These are phyloP conservation scores for Hydnum rufescens DNA, from an alignment of 768 basidiomycete species.

Conservation along the genomic window DNA sequence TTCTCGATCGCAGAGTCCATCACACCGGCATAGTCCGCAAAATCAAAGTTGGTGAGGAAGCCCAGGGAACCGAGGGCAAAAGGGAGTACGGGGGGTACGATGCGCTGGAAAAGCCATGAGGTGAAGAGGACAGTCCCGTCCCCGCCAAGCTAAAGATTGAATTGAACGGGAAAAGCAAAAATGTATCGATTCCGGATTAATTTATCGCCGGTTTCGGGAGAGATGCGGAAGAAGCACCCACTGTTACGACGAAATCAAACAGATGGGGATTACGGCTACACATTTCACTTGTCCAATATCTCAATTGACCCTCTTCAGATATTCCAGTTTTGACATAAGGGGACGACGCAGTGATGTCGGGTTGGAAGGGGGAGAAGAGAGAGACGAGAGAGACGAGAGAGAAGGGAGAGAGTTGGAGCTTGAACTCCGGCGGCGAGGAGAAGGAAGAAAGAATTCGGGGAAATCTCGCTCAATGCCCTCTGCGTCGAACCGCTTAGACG, in stretches of 20 bases:
- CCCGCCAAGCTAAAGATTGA: slow-evolving; percentile 78
- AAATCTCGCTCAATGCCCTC: slow-evolving; percentile 68
- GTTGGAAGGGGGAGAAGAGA: too few relatives aligned
- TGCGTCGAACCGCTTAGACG: slow-evolving; percentile 86
- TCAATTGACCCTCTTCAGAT: slow-evolving; percentile 66
- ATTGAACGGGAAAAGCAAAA: too few relatives aligned
- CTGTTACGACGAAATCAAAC: slow-evolving; percentile 95
- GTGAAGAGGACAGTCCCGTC: slow-evolving; percentile 98
- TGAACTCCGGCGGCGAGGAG: slow-evolving; percentile 55
- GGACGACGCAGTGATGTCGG: slow-evolving; percentile 12
- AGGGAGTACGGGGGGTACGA: slow-evolving; percentile 95
- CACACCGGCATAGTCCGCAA: slow-evolving; percentile 62
- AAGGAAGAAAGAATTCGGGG: slow-evolving; percentile 71
- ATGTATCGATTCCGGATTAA: slow-evolving; percentile 9
- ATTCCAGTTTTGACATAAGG: slow-evolving; percentile 1
- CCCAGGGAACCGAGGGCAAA: slow-evolving; percentile 95
- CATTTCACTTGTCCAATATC: slow-evolving; percentile 97
- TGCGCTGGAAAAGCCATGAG: slow-evolving; percentile 95
- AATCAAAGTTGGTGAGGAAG: slow-evolving; percentile 94
- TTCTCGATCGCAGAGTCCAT: slow-evolving; percentile 78
- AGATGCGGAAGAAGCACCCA: slow-evolving; percentile 24
- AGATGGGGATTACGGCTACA: slow-evolving; percentile 77
- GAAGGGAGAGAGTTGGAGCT: slow-evolving; percentile 19
- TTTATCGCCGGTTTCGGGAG: neutral
- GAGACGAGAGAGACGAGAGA: slow-evolving; percentile 35